phyloP scores from a whole-genome alignment of 2,329 filamentous ascomycete genomes.

The Seiridium unicorne region DNA sequence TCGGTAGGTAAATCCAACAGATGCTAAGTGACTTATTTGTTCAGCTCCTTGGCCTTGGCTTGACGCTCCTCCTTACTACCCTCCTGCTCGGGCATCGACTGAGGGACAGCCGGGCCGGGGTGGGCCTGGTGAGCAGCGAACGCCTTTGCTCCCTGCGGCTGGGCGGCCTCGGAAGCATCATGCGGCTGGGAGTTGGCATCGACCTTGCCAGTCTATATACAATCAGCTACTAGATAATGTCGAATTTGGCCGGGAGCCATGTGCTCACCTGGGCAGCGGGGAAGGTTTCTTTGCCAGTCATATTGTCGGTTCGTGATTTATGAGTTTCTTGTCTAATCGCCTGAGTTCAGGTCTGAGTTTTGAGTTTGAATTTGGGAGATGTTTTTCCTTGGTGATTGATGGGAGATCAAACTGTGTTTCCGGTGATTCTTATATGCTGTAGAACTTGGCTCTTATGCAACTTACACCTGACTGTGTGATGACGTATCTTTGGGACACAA shows the following conservation, averaged over 20 bases:
- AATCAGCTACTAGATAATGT: not conserved
- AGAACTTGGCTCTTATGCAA: slow-evolving; percentile 14
- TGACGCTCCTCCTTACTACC: slow-evolving; percentile 68
- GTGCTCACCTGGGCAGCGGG: slow-evolving; percentile 16
- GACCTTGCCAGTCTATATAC: slow-evolving; percentile 25
- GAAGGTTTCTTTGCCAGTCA: slow-evolving; percentile 7
- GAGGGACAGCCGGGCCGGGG: slow-evolving; percentile 56
- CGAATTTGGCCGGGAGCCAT: not conserved
- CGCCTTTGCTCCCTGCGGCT: slow-evolving; percentile 34
- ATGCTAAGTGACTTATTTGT: slow-evolving; percentile 43
- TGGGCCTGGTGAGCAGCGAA: slow-evolving; percentile 53
- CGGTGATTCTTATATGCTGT: not conserved
- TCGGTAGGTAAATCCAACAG: not conserved
- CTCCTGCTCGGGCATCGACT: slow-evolving; percentile 55
- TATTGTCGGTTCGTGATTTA: not conserved
- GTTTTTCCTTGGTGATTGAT: not conserved
- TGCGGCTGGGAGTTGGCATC: slow-evolving; percentile 38
- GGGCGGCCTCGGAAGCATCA: slow-evolving; percentile 29
- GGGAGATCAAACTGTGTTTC: not conserved
- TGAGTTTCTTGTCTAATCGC: not conserved
- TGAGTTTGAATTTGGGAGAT: not conserved
- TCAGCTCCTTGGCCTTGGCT: slow-evolving; percentile 63
- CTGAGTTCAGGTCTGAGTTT: not conserved
- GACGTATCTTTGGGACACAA: slow-evolving; percentile 23
- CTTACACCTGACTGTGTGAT: slow-evolving; percentile 20